phyloP scores from a whole-genome alignment of 1,139 yeast genomes.

The Magnusiomyces suaveolens region DNA sequence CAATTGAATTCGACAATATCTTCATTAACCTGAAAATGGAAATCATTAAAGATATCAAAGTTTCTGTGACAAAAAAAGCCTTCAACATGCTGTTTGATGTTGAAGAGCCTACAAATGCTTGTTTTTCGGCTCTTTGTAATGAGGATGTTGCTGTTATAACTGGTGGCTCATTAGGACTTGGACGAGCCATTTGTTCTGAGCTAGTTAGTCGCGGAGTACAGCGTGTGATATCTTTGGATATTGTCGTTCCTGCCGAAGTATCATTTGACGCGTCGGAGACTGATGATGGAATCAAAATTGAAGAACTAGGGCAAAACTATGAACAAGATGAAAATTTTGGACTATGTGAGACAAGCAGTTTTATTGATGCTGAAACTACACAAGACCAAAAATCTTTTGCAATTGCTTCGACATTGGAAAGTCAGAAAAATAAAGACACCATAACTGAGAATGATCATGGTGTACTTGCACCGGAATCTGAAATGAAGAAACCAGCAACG shows the following conservation, averaged over 20 bases:
- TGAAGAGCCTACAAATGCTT: not conserved
- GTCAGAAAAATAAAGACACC: too few relatives aligned
- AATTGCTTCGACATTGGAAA: not conserved
- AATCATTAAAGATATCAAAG: not conserved
- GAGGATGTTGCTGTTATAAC: conserved; percentile 13
- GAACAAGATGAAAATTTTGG: too few relatives aligned
- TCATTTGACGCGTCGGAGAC: not conserved
- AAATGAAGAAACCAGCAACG: not conserved
- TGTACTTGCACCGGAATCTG: not conserved
- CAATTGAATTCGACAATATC: too few relatives aligned
- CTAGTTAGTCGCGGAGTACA: conserved; percentile 6
- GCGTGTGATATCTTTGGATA: conserved; percentile 56
- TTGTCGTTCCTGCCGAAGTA: conserved; percentile 37
- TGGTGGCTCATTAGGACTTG: conserved; percentile 14
- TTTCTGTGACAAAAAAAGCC: not conserved
- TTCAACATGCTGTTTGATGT: not conserved
- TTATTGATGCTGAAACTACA: not conserved
- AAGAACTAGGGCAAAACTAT: not conserved
- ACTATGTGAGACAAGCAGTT: too few relatives aligned
- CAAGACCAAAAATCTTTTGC: not conserved
- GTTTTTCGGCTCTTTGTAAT: not conserved
- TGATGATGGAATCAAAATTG: not conserved
- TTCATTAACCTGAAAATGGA: too few relatives aligned
- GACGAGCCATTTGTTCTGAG: conserved; percentile 5
- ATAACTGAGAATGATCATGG: too few relatives aligned